Conservation (phyloP, 805 yeast genomes). For the Metschnikowia lunata region DNA sequence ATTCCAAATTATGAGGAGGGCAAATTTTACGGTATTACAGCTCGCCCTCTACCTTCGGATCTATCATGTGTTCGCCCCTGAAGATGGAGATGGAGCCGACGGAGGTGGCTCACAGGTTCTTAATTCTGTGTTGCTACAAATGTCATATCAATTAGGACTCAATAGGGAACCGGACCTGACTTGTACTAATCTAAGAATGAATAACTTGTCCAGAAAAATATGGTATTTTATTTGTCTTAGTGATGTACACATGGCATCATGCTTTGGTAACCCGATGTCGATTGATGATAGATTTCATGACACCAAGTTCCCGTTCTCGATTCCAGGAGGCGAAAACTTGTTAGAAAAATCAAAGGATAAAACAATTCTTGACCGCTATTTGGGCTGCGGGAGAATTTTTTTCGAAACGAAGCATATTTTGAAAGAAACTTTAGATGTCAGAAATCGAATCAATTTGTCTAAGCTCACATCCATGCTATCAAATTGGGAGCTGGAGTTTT, state of each 20-base stretch:
- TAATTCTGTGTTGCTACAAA: constrained; percentile 40
- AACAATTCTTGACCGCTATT: constrained; percentile 9
- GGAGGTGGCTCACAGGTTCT: constrained; percentile 33
- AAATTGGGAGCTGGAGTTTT: constrained; percentile 12
- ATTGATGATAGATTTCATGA: constrained; percentile 10
- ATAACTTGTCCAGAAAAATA: constrained; percentile 22
- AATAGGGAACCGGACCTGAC: constrained; percentile 58
- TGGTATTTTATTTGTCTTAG: constrained; percentile 19
- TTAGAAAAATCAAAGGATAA: constrained; percentile 10
- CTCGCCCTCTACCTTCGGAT: constrained; percentile 27
- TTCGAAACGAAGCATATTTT: constrained; percentile 6
- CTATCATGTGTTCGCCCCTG: constrained; percentile 36
- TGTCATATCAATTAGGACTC: constrained; percentile 64
- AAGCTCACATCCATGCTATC: constrained; percentile 9
- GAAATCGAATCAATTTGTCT: constrained; percentile 7
- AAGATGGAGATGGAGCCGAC: constrained; percentile 40
- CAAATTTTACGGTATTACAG: constrained; percentile 29
- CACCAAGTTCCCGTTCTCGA: constrained; percentile 12
- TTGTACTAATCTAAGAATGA: constrained; percentile 15
- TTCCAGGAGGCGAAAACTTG: constrained; percentile 16
- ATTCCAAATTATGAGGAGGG: constrained; percentile 43
- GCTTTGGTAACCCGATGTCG: constrained; percentile 15
- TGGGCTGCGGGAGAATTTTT: constrained; percentile 6
- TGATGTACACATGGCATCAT: constrained; percentile 12
- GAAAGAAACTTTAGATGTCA: constrained; percentile 8